Conservation (phyloP, 2,329 filamentous ascomycete genomes). For the Xylogone sp. region DNA sequence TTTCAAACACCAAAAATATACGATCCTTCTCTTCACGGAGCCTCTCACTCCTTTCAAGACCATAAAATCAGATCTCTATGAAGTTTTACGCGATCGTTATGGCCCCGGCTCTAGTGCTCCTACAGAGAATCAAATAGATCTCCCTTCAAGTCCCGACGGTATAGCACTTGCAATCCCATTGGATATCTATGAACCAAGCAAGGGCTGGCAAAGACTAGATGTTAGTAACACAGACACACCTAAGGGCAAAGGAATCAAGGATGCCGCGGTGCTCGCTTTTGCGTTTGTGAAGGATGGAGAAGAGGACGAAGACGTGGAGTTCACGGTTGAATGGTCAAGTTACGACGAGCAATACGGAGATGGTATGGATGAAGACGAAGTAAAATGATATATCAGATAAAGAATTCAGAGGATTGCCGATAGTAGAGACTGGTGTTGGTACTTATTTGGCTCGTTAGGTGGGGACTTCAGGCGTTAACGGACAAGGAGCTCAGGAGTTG, state of each 20-base stretch:
- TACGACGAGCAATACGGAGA: constrained; percentile 35
- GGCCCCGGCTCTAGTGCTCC: constrained; percentile 41
- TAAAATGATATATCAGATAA: neutral
- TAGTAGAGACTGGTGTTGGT: too few species aligned
- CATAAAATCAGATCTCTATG: constrained; percentile 55
- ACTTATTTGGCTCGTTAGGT: too few species aligned
- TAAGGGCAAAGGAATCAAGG: constrained; percentile 30
- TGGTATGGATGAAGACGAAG: constrained; percentile 4
- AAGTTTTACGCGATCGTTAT: constrained; percentile 54
- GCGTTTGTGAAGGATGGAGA: constrained; percentile 31
- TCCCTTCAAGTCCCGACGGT: constrained; percentile 31
- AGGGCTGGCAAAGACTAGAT: constrained; percentile 42
- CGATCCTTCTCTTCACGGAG: constrained; percentile 64
- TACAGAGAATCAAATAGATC: constrained; percentile 30
- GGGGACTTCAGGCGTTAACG: too few species aligned
- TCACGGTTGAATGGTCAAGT: constrained; percentile 9
- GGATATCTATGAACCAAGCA: constrained; percentile 42
- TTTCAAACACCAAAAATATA: constrained; percentile 70
- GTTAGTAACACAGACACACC: constrained; percentile 18
- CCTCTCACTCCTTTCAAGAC: constrained; percentile 51
- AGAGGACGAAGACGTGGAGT: constrained; percentile 32
- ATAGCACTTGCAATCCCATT: constrained; percentile 41
- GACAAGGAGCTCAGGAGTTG: too few species aligned
- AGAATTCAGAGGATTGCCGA: neutral
- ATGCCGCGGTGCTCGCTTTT: constrained; percentile 37